Evolutionary conservation across 106 monocot species (phyloP).

Genomic region (Platanthera zijinensis): DNA sequence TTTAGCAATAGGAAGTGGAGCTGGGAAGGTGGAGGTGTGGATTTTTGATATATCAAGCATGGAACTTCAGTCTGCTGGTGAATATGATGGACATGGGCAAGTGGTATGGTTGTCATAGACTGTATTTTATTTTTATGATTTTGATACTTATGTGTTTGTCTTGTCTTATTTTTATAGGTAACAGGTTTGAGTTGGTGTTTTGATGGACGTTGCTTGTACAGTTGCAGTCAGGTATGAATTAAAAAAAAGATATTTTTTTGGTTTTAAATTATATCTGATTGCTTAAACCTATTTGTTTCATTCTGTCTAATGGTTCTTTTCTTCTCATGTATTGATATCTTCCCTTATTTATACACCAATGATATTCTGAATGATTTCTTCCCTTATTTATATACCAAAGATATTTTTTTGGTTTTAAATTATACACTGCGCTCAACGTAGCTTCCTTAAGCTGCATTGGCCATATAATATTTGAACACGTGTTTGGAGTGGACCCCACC

Average conservation of each 20-base stretch:
- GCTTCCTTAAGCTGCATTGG: too few species aligned
- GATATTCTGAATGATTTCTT: not conserved
- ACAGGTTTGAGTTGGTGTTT: constrained; percentile 79
- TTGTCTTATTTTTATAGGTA: constrained; percentile 39
- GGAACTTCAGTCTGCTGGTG: constrained; percentile 22
- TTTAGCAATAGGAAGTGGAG: constrained; percentile 80
- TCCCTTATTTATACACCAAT: not conserved
- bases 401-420: not conserved
- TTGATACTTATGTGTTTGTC: constrained; percentile 10
- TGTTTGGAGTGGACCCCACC: too few species aligned
- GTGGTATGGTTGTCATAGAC: constrained; percentile 42
- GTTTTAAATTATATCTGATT: not conserved
- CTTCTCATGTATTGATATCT: not conserved
- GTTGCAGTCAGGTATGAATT: constrained; percentile 69
- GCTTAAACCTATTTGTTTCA: not conserved
- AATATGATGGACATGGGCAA: constrained; percentile 59
- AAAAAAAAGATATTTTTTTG: too few species aligned
- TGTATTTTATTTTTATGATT: not conserved
- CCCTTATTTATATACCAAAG: not conserved
- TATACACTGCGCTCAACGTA: not conserved
- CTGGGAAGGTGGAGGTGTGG: constrained; percentile 70
- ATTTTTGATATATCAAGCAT: constrained; percentile 34
- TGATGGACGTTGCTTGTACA: constrained; percentile 67
- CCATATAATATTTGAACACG: too few species aligned
- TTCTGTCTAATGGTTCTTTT: not conserved